A percentile compares a stretch with the other conserved stretches of the same genome.
Conservation (phyloP, 352 stramenopile species). For the Phytophthora nicotianae region DNA sequence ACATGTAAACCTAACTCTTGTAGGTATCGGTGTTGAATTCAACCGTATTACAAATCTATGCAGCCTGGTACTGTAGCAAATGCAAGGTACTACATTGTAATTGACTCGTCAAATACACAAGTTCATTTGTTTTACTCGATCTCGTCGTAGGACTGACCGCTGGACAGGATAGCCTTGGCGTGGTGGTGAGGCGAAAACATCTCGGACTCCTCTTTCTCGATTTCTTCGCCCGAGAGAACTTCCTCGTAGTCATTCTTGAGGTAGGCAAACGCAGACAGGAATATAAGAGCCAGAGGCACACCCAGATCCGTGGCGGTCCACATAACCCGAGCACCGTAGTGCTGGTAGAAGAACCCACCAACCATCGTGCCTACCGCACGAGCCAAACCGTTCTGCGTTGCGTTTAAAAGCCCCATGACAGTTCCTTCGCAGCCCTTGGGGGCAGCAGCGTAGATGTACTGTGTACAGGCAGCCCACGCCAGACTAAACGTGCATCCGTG, state of each 20-base stretch:
- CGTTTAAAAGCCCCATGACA: conserved; percentile 62
- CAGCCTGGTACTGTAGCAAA: no score
- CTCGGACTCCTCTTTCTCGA: conserved; percentile 47
- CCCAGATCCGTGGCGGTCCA: conserved; percentile 59
- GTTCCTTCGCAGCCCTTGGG: conserved; percentile 54
- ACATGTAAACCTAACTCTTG: no score
- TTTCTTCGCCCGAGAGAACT: conserved; percentile 25
- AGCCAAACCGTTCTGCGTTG: conserved; percentile 60
- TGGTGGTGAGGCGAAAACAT: conserved; percentile 66
- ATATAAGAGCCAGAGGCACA: conserved; percentile 54
- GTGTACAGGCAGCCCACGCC: conserved; percentile 56
- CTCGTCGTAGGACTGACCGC: conserved; percentile 35
- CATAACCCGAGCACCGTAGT: conserved; percentile 57
- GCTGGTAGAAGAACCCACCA: conserved; percentile 64
- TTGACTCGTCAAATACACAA: no score
- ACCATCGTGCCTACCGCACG: conserved; percentile 57
- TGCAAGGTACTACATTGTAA: background rate
- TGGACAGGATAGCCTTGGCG: conserved; percentile 38
- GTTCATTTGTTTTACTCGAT: conserved; percentile 20
- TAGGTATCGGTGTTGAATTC: no score
- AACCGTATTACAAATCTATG: no score
- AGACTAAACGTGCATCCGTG: conserved; percentile 60
- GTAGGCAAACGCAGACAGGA: conserved; percentile 51
- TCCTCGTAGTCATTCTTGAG: conserved; percentile 44
- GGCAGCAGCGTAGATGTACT: conserved; percentile 58